Percentiles rank a stretch among this genome's conserved stretches.
These are phyloP conservation scores for Penicillium sp. DNA, from an alignment of 2,329 filamentous ascomycete genomes.

Conservation along the genomic window DNA sequence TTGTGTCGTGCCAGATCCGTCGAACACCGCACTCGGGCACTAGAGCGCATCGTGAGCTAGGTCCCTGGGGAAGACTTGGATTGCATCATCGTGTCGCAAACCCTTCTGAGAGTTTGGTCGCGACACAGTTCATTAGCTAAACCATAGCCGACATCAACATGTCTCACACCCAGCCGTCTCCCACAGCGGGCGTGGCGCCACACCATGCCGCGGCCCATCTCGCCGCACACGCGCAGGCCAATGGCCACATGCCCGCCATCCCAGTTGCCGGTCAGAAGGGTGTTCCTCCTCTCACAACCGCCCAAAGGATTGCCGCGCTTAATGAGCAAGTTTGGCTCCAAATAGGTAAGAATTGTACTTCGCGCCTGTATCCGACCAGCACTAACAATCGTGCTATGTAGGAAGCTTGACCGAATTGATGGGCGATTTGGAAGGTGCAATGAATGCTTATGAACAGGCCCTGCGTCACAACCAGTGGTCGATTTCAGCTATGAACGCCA, in stretches of 20 bases:
- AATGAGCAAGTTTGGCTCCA: conserved; percentile 92
- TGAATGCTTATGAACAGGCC: conserved; percentile 87
- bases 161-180: conserved; percentile 79
- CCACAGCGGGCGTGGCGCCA: conserved; percentile 70
- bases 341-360: conserved; percentile 66
- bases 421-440: conserved; percentile 84
- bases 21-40: not conserved
- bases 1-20: not conserved
- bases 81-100: conserved; percentile 39
- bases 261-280: conserved; percentile 54
- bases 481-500: conserved; percentile 88
- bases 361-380: not conserved
- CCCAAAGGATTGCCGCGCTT: conserved; percentile 73
- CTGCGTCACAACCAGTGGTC: conserved; percentile 86
- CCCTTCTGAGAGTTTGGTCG: conserved; percentile 11
- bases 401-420: conserved; percentile 85
- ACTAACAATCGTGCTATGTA: conserved; percentile 42
- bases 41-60: not conserved
- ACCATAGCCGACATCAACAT: conserved; percentile 45
- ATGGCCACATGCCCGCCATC: conserved; percentile 62
- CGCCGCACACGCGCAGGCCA: conserved; percentile 35
- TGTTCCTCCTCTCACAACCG: conserved; percentile 64
- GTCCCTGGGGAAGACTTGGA: conserved; percentile 8
- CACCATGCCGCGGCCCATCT: conserved; percentile 53
- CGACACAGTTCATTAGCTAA: conserved; percentile 20